Conservation (phyloP, 495 filamentous ascomycete genomes). For the Talaromyces wortmannii region DNA sequence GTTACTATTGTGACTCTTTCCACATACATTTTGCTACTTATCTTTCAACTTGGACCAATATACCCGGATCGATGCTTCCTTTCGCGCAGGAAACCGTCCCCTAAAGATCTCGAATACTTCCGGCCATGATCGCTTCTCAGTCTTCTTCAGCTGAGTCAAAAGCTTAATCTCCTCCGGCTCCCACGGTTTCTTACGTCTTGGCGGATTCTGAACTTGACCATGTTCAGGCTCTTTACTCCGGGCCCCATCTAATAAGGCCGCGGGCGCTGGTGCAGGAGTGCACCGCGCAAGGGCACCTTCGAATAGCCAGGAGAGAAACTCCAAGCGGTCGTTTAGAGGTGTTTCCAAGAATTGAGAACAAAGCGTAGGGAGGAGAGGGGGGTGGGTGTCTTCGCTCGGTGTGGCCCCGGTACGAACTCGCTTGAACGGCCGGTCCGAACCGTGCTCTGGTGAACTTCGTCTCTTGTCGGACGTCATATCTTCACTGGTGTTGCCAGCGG, state of each 20-base stretch:
- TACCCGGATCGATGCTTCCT: background rate
- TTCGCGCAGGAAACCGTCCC: background rate
- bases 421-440: background rate
- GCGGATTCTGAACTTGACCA: background rate
- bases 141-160: conserved; percentile 14
- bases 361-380: conserved; percentile 8
- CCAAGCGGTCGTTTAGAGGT: conserved; percentile 8
- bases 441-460: background rate
- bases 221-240: background rate
- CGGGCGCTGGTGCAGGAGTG: conserved; percentile 3
- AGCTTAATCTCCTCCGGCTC: conserved; percentile 13
- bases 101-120: background rate
- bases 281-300: conserved; percentile 11
- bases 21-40: background rate
- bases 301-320: conserved; percentile 17
- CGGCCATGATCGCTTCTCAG: conserved; percentile 7
- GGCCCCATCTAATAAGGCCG: background rate
- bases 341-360: conserved; percentile 11
- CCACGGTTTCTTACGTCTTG: conserved; percentile 11
- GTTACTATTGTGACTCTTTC: background rate
- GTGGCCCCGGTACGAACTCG: background rate
- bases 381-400: background rate
- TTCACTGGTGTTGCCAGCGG: background rate
- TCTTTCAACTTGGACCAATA: background rate
- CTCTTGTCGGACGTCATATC: background rate